Evolutionary conservation across 352 stramenopile genomes (phyloP).

Genomic region (Pythium apleroticum): DNA sequence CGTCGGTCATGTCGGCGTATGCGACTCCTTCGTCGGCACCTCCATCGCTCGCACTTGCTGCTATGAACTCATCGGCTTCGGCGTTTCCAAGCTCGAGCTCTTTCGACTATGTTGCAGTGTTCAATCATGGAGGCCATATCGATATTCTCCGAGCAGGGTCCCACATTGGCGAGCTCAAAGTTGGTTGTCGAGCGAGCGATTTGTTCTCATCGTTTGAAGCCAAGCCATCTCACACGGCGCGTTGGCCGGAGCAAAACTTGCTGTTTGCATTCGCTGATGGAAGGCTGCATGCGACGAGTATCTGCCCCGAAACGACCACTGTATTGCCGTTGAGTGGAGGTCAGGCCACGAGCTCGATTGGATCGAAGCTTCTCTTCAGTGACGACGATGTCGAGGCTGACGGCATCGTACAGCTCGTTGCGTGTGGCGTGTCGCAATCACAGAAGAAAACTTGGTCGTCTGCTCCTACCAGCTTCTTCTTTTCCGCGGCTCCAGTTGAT

Average conservation of each 20-base stretch:
- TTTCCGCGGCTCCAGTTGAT: slow-evolving; percentile 5
- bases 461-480: slow-evolving; percentile 25
- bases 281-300: slow-evolving; percentile 8
- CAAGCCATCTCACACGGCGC: neutral
- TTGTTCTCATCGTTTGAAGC: neutral
- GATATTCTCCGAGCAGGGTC: slow-evolving; percentile 14
- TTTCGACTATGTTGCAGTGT: neutral
- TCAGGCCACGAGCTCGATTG: neutral
- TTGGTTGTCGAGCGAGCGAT: slow-evolving; percentile 3
- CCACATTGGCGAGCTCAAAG: slow-evolving; percentile 8
- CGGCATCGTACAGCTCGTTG: slow-evolving; percentile 19
- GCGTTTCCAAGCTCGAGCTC: neutral
- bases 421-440: slow-evolving; percentile 15
- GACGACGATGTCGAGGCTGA: slow-evolving; percentile 23
- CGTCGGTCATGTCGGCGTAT: slow-evolving; percentile 41
- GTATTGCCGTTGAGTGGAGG: neutral
- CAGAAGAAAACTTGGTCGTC: slow-evolving; percentile 59
- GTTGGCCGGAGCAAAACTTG: slow-evolving; percentile 15
- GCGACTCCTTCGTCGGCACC: neutral
- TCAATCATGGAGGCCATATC: slow-evolving; percentile 11
- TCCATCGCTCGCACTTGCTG: slow-evolving; percentile 3
- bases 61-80: neutral
- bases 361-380: slow-evolving; percentile 20
- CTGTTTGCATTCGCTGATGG: slow-evolving; percentile 19
- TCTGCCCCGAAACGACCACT: neutral